Conservation (phyloP, 257 asterid genomes). For the Solanum ossicruentum region DNA sequence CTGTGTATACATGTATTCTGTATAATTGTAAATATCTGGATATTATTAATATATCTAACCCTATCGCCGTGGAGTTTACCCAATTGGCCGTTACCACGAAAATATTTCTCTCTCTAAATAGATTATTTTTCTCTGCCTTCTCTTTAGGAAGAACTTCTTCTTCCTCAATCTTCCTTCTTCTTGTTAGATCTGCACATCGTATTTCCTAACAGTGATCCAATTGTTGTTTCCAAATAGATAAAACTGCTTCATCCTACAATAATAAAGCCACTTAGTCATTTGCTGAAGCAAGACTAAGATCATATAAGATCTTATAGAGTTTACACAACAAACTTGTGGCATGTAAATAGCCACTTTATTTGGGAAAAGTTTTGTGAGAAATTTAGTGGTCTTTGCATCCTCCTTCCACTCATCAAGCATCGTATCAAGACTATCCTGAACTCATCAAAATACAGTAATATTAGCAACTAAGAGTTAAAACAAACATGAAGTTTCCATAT, state of each 20-base stretch:
- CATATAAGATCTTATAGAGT: background rate
- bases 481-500: background rate
- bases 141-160: no score
- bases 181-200: no score
- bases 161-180: no score
- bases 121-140: no score
- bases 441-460: slow-evolving; percentile 1
- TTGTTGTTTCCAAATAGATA: slow-evolving; percentile 72
- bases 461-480: background rate
- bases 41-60: no score
- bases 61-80: no score
- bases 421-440: slow-evolving; percentile 75
- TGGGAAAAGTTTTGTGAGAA: slow-evolving; percentile 61
- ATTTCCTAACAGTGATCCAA: no score
- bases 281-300: background rate
- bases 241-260: slow-evolving; percentile 72
- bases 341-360: slow-evolving; percentile 69
- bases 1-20: no score
- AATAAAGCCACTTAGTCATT: slow-evolving; percentile 2
- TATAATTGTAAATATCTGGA: no score
- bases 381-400: slow-evolving; percentile 58
- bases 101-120: no score
- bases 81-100: no score
- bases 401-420: slow-evolving; percentile 67
- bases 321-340: slow-evolving; percentile 52